Percentiles rank a stretch among this genome's conserved stretches.
These are phyloP conservation scores for Rhizopogon salebrosus DNA, from an alignment of 768 basidiomycete genomes.

Conservation along the genomic window DNA sequence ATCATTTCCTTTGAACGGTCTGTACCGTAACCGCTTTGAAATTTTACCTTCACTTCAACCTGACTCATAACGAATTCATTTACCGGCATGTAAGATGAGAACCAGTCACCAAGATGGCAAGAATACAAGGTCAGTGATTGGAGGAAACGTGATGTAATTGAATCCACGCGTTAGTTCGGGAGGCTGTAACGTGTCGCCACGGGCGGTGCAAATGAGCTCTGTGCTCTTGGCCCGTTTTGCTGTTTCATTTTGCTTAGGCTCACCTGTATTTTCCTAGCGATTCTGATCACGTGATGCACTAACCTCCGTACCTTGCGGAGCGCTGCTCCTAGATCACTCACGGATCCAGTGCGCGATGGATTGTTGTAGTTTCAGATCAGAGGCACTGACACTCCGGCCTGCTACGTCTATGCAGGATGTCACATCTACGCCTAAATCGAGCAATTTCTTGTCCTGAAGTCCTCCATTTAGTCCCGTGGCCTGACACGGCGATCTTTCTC, in stretches of 20 bases:
- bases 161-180: background rate
- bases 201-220: constrained; percentile 9
- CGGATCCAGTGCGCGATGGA: background rate
- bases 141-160: background rate
- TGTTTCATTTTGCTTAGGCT: constrained; percentile 11
- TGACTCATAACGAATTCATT: background rate
- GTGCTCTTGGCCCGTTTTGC: background rate
- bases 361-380: constrained; percentile 7
- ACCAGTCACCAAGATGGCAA: background rate
- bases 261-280: constrained; percentile 1
- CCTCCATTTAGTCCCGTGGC: constrained; percentile 14
- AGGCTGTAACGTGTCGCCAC: background rate
- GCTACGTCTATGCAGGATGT: constrained; percentile 16
- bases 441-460: constrained; percentile 12
- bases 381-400: constrained; percentile 15
- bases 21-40: background rate
- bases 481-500: constrained; percentile 17
- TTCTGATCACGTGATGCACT: background rate
- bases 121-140: background rate
- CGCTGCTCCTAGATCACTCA: constrained; percentile 2
- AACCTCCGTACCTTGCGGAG: constrained; percentile 19
- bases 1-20: background rate
- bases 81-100: background rate
- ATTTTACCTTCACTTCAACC: background rate
- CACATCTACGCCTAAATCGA: constrained; percentile 14